Conservation (phyloP, 225 moss, liverwort and hornwort genomes). For the Sphagnum tenellum region DNA sequence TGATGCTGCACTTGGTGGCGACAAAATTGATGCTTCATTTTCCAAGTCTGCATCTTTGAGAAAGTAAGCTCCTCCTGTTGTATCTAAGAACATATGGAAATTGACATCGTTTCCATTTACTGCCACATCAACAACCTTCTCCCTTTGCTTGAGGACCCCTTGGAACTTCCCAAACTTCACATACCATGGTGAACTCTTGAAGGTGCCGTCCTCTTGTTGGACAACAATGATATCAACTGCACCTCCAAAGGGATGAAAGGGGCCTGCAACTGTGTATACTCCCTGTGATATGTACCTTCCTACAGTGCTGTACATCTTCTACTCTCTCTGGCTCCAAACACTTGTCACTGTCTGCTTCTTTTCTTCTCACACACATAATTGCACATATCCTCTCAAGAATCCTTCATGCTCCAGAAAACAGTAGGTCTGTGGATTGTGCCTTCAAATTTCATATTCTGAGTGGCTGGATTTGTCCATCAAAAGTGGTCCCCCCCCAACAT, state of each 20-base stretch:
- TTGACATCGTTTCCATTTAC: slow-evolving; percentile 43
- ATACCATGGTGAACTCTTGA: slow-evolving; percentile 62
- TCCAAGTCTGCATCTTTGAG: slow-evolving; percentile 42
- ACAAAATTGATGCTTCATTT: slow-evolving; percentile 12
- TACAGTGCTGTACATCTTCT: slow-evolving; percentile 6
- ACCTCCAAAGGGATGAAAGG: slow-evolving; percentile 65
- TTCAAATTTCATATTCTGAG: too few species aligned
- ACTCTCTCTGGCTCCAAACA: neutral
- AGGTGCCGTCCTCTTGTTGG: slow-evolving; percentile 59
- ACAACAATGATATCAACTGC: slow-evolving; percentile 66
- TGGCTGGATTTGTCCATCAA: too few species aligned
- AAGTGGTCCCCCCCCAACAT: too few species aligned
- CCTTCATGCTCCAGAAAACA: too few species aligned
- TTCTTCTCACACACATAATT: too few species aligned
- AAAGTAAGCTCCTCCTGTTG: slow-evolving; percentile 59
- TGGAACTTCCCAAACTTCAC: slow-evolving; percentile 71
- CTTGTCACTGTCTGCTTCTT: too few species aligned
- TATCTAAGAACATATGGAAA: slow-evolving; percentile 60
- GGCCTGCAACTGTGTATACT: slow-evolving; percentile 51
- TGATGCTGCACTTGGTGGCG: slow-evolving; percentile 26
- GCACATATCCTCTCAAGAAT: too few species aligned
- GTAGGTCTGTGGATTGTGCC: too few species aligned
- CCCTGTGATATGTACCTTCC: slow-evolving; percentile 37
- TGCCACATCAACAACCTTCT: slow-evolving; percentile 46
- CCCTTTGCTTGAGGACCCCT: slow-evolving; percentile 47